Base-by-base conservation (phyloP, 2,329 filamentous ascomycete species). In the Cercospora janseana region DNA sequence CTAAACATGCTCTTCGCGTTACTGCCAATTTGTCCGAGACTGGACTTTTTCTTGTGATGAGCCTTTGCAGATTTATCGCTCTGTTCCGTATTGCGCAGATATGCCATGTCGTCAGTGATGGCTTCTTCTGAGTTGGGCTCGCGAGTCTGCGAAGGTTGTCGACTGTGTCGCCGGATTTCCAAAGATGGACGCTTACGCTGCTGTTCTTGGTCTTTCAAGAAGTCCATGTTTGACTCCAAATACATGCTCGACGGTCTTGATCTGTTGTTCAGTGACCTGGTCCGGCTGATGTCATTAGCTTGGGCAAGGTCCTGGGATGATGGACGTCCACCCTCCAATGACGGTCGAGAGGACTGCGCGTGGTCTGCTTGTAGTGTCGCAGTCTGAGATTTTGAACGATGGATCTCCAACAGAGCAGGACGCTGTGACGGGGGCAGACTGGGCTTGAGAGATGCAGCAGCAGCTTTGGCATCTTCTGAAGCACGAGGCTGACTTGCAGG, bases 31-130 rank as follows among this genome's bases (percentile, higher is more conserved):
- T 78, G 80, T 9, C 80, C 79, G 56, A 95, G 70, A 67, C 88
- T 93, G 1, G 83, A 78, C 8, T 87, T 80, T 67, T 95, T 95
- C 38, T 73, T 72, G 57, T 85, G 79, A 21, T 43, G 28, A 12
- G 40, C 51, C 37, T 46, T 49, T 2, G 46, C 24, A 16, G 38
- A 29, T 37, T 38, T 53, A 18, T 73, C 68, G 35, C 80, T 61
- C 81, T 85, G 76, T 62, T 95, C 88, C 70, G 87, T 83, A 2
- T 82, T 83, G 31, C 87, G 83, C 13, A 96, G 74, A 63, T 88
- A 94, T 34, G 93, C 88, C 16, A 95, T 81, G 60, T 93, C 89
- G 2, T 87, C 91, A 56, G 93, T 87, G 51, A 80, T 83, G 42
- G 75, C 79, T 13, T 83, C 81, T n/a, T 83, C 81, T 2, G 77